Evolutionary conservation across 2,329 filamentous ascomycete species (phyloP).

Genomic region (Chrysoporthe austroafricana): DNA sequence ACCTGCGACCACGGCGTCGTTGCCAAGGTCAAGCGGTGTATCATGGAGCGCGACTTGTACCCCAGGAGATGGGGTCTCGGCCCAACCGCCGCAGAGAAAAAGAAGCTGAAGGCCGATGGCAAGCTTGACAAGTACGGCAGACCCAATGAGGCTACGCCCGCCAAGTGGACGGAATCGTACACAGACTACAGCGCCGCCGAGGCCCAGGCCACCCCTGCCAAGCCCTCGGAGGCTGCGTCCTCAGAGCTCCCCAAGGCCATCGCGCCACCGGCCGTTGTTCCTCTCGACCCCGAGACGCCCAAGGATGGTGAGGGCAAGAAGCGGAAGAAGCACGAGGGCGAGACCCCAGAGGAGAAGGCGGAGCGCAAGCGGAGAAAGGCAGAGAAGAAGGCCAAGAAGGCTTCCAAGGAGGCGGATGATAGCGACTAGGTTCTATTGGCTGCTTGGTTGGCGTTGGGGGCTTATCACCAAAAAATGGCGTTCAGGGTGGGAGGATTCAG

Average conservation of each 20-base stretch:
- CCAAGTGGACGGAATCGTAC: conserved; percentile 91
- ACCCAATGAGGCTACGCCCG: conserved; percentile 87
- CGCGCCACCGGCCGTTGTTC: conserved; percentile 38
- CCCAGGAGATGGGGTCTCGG: conserved; percentile 95
- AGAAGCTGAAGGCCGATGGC: conserved; percentile 98
- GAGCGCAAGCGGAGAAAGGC: conserved; percentile 40
- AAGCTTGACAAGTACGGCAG: conserved; percentile 98
- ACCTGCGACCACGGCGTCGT: conserved; percentile 97
- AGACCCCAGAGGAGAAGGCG: conserved; percentile 69
- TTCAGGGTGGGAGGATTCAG: conserved; percentile 6
- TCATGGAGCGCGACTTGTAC: conserved; percentile 99
- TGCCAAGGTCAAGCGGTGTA: conserved; percentile 98
- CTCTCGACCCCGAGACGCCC: conserved; percentile 18
- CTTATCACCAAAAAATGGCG: conserved; percentile 14
- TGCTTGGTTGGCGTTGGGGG: conserved; percentile 13
- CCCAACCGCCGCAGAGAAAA: conserved; percentile 93
- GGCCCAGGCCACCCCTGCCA: conserved; percentile 43
- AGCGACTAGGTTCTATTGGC: conserved; percentile 29
- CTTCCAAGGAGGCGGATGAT: conserved; percentile 31
- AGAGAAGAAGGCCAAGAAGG: conserved; percentile 38
- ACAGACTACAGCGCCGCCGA: conserved; percentile 77
- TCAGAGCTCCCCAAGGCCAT: conserved; percentile 45
- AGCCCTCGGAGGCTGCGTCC: conserved; percentile 47
- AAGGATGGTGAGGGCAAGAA: conserved; percentile 73
- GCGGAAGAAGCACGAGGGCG: conserved; percentile 79